These are phyloP conservation scores for Streptanthus diversifolius DNA, from an alignment of 345 rosid genomes.

Conservation along the genomic window DNA sequence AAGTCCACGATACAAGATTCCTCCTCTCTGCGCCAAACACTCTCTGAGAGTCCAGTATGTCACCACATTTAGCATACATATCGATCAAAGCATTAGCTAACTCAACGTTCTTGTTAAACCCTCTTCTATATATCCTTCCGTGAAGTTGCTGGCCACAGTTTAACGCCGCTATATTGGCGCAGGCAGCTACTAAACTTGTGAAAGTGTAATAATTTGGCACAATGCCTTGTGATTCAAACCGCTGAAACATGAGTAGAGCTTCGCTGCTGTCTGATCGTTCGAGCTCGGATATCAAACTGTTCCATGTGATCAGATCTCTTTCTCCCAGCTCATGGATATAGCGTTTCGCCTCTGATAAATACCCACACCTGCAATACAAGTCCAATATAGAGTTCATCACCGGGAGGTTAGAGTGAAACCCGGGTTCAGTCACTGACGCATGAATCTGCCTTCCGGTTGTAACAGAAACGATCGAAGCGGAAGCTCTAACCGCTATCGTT, in stretches of 20 bases:
- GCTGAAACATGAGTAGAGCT: slow-evolving; percentile 54
- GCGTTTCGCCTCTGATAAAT: slow-evolving; percentile 54
- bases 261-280: slow-evolving; percentile 55
- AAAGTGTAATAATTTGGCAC: slow-evolving; percentile 75
- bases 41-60: slow-evolving; percentile 48
- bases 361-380: slow-evolving; percentile 81
- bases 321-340: slow-evolving; percentile 66
- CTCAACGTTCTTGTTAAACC: slow-evolving; percentile 49
- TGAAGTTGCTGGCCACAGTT: slow-evolving; percentile 83
- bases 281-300: slow-evolving; percentile 71
- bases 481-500: slow-evolving; percentile 83
- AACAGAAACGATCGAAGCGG: slow-evolving; percentile 56
- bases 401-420: slow-evolving; percentile 65
- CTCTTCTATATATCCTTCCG: slow-evolving; percentile 57
- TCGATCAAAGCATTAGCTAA: slow-evolving; percentile 73
- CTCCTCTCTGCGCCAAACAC: slow-evolving; percentile 43
- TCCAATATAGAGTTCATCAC: slow-evolving; percentile 83
- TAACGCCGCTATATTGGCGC: slow-evolving; percentile 63
- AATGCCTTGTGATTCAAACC: slow-evolving; percentile 60
- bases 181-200: slow-evolving; percentile 68
- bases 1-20: slow-evolving; percentile 84
- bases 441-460: slow-evolving; percentile 68
- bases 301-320: slow-evolving; percentile 79
- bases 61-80: slow-evolving; percentile 94
- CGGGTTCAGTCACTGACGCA: slow-evolving; percentile 49